Percentiles rank a stretch among this genome's conserved stretches.
Evolutionary conservation across 805 yeast species (phyloP).

Genomic region (Lachancea sp.): DNA sequence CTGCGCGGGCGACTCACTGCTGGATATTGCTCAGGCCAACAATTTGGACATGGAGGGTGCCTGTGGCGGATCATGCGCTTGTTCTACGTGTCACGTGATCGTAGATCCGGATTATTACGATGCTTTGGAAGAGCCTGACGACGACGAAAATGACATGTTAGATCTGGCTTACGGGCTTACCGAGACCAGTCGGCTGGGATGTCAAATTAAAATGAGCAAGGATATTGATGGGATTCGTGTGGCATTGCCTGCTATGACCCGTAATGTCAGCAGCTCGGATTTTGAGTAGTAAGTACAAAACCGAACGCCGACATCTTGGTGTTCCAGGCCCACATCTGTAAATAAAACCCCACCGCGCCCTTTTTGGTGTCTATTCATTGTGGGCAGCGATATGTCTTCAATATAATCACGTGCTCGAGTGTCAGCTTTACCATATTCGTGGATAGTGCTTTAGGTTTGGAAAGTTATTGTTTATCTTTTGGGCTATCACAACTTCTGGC

Average conservation of each 20-base stretch:
- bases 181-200: constrained; percentile 92
- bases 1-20: constrained; percentile 82
- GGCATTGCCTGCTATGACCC: constrained; percentile 95
- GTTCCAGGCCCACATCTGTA: constrained; percentile 1
- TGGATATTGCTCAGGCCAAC: constrained; percentile 93
- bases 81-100: constrained; percentile 95
- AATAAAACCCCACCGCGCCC: neutral
- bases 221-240: constrained; percentile 90
- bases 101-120: constrained; percentile 95
- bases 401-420: too few relatives aligned
- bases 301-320: neutral
- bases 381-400: too few relatives aligned
- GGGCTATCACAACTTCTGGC: too few relatives aligned
- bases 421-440: too few relatives aligned
- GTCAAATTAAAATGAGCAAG: constrained; percentile 85
- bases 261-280: constrained; percentile 80
- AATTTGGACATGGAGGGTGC: constrained; percentile 97
- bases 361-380: too few relatives aligned
- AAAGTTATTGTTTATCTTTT: too few relatives aligned
- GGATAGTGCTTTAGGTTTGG: neutral
- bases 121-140: constrained; percentile 86
- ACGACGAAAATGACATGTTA: constrained; percentile 97
- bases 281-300: constrained; percentile 39
- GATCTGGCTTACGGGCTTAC: constrained; percentile 96
- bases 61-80: constrained; percentile 98